These are phyloP conservation scores for Leccinum angustisporum DNA, from an alignment of 1,284 basidiomycete genomes.

Conservation along the genomic window DNA sequence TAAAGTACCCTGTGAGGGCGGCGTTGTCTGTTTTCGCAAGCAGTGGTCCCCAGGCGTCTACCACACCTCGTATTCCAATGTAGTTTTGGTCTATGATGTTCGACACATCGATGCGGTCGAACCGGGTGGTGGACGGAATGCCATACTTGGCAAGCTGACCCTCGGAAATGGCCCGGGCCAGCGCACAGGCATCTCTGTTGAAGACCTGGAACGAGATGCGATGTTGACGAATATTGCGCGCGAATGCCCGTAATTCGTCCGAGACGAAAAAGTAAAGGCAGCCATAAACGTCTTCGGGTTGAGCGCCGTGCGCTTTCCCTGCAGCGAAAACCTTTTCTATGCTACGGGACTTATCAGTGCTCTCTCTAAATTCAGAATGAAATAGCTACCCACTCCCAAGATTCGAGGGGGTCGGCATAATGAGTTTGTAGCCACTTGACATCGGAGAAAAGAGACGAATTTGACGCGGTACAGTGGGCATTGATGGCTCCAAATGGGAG, in stretches of 20 bases:
- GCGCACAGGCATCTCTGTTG: slow-evolving; percentile 25
- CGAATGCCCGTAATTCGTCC: slow-evolving; percentile 38
- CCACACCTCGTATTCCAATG: slow-evolving; percentile 34
- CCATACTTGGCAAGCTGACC: no score
- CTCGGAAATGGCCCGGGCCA: slow-evolving; percentile 26
- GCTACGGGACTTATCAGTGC: slow-evolving; percentile 11
- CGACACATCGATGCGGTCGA: slow-evolving; percentile 46
- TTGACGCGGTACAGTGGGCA: slow-evolving; percentile 39
- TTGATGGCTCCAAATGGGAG: slow-evolving; percentile 45
- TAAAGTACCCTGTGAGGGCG: slow-evolving; percentile 42
- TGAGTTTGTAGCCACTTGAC: slow-evolving; percentile 39
- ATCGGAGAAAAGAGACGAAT: slow-evolving; percentile 38
- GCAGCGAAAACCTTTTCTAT: slow-evolving; percentile 28
- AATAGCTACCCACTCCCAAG: slow-evolving; percentile 41
- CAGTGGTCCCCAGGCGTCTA: slow-evolving; percentile 38
- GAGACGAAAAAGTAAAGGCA: slow-evolving; percentile 47
- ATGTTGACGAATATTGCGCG: slow-evolving; percentile 33
- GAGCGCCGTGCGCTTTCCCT: slow-evolving; percentile 37
- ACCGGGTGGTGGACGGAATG: slow-evolving; percentile 20
- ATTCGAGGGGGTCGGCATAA: slow-evolving; percentile 39
- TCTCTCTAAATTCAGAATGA: neutral
- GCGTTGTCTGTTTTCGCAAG: slow-evolving; percentile 30
- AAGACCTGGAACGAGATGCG: slow-evolving; percentile 30
- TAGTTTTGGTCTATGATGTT: slow-evolving; percentile 45
- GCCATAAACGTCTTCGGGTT: slow-evolving; percentile 43